Conservation (phyloP, 176 grass and related monocot genomes). For the Oropetium thomaeum region DNA sequence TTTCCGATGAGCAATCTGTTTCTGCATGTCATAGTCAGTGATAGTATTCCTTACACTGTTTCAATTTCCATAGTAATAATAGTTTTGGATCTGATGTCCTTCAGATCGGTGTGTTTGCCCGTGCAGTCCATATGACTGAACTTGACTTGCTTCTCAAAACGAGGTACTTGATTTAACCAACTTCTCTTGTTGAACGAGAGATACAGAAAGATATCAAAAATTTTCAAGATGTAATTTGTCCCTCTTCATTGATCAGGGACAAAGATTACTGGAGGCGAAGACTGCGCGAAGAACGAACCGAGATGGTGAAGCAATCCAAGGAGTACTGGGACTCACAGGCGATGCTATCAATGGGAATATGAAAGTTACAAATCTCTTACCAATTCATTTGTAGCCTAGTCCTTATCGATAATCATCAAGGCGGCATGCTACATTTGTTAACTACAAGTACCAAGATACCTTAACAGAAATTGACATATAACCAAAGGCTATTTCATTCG, state of each 20-base stretch:
- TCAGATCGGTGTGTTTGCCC: constrained; percentile 55
- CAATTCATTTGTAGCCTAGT: constrained; percentile 1
- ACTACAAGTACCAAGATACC: neutral
- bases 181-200: neutral
- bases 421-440: constrained; percentile 1
- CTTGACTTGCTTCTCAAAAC: constrained; percentile 60
- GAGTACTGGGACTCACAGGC: constrained; percentile 76
- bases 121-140: constrained; percentile 58
- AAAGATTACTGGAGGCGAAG: constrained; percentile 61
- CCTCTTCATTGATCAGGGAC: constrained; percentile 30
- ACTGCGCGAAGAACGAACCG: constrained; percentile 38
- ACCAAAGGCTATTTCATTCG: constrained; percentile 3
- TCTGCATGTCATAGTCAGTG: neutral
- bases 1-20: neutral
- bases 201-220: neutral
- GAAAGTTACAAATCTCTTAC: neutral
- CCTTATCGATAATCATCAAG: constrained; percentile 24
- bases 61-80: neutral
- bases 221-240: neutral
- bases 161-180: constrained; percentile 21
- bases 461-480: constrained; percentile 9
- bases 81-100: neutral
- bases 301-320: constrained; percentile 73
- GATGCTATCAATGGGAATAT: constrained; percentile 53
- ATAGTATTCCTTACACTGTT: neutral